A percentile compares a stretch with the other conserved stretches of the same genome.
Conservation (phyloP, 2,329 filamentous ascomycete genomes). For the Cladophialophora immunda region DNA sequence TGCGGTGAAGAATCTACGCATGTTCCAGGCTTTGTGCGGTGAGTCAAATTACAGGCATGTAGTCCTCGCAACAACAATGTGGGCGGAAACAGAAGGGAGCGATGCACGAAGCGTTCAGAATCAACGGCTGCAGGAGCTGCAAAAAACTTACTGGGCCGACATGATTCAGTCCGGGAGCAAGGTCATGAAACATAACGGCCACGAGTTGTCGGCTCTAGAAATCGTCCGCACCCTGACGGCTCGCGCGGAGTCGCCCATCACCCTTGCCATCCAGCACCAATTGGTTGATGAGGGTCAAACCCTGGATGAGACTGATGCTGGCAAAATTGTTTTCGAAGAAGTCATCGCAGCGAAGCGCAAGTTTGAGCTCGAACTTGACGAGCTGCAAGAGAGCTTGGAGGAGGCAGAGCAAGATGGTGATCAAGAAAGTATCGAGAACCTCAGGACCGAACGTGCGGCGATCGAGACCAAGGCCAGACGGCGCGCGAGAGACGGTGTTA, state of each 20-base stretch:
- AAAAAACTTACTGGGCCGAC: background rate
- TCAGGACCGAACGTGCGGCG: background rate
- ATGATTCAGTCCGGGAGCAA: slow-evolving; percentile 1
- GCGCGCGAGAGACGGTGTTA: background rate
- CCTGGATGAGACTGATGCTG: slow-evolving; percentile 23
- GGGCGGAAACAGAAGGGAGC: slow-evolving; percentile 11
- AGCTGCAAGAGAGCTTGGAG: background rate
- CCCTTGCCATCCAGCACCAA: slow-evolving; percentile 22
- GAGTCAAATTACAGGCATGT: slow-evolving; percentile 3
- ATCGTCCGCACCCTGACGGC: slow-evolving; percentile 18
- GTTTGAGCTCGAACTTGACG: background rate
- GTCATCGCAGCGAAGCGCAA: background rate
- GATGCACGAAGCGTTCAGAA: background rate
- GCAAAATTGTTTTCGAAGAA: slow-evolving; percentile 11
- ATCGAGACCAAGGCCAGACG: background rate
- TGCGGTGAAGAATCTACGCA: slow-evolving; percentile 25
- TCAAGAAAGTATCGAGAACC: background rate
- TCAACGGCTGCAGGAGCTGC: background rate
- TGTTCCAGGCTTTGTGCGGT: slow-evolving; percentile 33
- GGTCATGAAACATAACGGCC: background rate
- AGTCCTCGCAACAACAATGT: slow-evolving; percentile 29
- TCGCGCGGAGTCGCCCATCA: background rate
- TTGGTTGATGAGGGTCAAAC: slow-evolving; percentile 22
- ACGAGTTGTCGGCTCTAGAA: slow-evolving; percentile 3
- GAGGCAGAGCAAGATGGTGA: background rate